Base-by-base conservation (phyloP, 2,329 filamentous ascomycete genomes). In the Didymella sp. region DNA sequence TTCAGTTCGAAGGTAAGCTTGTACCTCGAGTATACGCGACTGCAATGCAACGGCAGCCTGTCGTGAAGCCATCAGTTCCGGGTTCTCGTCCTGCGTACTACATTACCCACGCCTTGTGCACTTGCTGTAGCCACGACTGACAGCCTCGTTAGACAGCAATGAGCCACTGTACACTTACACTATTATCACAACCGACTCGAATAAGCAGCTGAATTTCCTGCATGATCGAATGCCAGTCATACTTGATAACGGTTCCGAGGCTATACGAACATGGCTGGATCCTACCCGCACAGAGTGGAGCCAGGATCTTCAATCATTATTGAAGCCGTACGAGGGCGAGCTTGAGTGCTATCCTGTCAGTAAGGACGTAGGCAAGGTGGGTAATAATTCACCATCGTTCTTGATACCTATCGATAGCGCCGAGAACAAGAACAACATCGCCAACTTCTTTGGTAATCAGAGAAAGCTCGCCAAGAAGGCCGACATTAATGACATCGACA, bases 181-280 rank as follows among this genome's bases (percentile, higher is more conserved):
- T 1, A 87, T 99, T 72, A 94, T 98, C 74, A 99, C 95, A 1
- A 98, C 94, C 1, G 85, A 89, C 58, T 90, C 92, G 7, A 96
- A 94, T 69, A 81, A 87, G 60, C 89, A 94, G 73, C 81, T 98
- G 45, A 87, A 82, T 25, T 98, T 96, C 64, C 81, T 99, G 17
- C 95, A 99, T 73, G 89, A 96, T 70, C 88, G 95, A 15, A 99
- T 99, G 95, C 95, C 95, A 0, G 94, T 96, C 6, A 90, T 98
- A 27, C 76, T 99, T 0, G 88, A 97, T 6, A 87, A 90, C 4
- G 87, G 87, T 4, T 91, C 89, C 0, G 83, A 90, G 1, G 84
- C 81, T 11, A 81, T 96, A 70, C 83, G 80, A 51, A 86, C 75
- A 4, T 97, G 92, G 92, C 81, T 98, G 17, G 90, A 97, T 72